Evolutionary conservation across 345 rosid species (phyloP).

Genomic region (Melaleuca quinquenervia): DNA sequence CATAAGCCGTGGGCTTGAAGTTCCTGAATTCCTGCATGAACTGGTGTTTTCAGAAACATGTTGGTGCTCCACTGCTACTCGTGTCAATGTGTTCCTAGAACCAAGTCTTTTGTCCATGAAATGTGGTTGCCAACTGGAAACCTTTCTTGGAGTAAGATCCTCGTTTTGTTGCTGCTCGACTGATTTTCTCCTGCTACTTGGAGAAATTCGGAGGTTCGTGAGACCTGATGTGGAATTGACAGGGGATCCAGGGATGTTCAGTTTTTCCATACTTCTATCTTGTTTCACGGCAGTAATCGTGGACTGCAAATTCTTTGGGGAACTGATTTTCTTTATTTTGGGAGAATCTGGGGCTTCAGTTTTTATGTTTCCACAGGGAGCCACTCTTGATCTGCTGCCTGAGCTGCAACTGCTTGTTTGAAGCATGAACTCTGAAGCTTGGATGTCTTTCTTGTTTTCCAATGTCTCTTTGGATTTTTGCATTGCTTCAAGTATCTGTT

Average conservation of each 20-base stretch:
- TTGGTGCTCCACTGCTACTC: slow-evolving; percentile 21
- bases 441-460: slow-evolving; percentile 29
- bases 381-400: not conserved
- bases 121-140: slow-evolving; percentile 8
- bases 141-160: slow-evolving; percentile 29
- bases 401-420: slow-evolving; percentile 2
- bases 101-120: slow-evolving; percentile 2
- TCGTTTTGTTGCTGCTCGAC: slow-evolving; percentile 26
- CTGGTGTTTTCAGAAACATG: slow-evolving; percentile 14
- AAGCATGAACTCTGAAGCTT: slow-evolving; percentile 10
- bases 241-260: slow-evolving; percentile 6
- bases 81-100: slow-evolving; percentile 12
- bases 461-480: slow-evolving; percentile 42
- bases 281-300: slow-evolving; percentile 42
- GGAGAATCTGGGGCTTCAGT: slow-evolving; percentile 18
- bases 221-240: slow-evolving; percentile 11
- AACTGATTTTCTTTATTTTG: slow-evolving; percentile 17
- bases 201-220: slow-evolving; percentile 12
- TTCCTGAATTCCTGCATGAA: slow-evolving; percentile 28
- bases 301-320: slow-evolving; percentile 36
- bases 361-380: slow-evolving; percentile 3
- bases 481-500: slow-evolving; percentile 81
- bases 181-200: slow-evolving; percentile 22
- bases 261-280: slow-evolving; percentile 23
- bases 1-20: slow-evolving; percentile 36